These are phyloP conservation scores for Ophiostoma triangulosporum DNA, from an alignment of 2,329 filamentous ascomycete genomes.

Conservation along the genomic window DNA sequence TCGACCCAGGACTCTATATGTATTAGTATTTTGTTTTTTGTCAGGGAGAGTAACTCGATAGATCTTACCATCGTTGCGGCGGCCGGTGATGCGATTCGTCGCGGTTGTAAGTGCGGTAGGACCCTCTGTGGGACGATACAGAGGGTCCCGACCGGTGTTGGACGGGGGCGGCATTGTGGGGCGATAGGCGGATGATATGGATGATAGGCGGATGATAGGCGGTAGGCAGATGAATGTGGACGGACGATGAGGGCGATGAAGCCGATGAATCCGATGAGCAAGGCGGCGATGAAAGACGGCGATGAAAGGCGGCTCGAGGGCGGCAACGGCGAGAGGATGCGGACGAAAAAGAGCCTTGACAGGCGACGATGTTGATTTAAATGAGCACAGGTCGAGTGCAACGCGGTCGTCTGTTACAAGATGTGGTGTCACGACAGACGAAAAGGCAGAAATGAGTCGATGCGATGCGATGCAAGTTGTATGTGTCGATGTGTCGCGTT, in stretches of 20 bases:
- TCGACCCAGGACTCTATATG: constrained; percentile 87
- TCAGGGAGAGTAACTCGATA: not conserved
- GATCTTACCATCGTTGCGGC: constrained; percentile 23
- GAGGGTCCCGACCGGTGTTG: constrained; percentile 5
- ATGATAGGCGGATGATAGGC: not conserved
- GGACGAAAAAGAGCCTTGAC: too few species aligned
- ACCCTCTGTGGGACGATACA: constrained; percentile 5
- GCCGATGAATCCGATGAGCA: too few species aligned
- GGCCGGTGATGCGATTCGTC: constrained; percentile 13
- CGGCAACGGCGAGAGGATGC: too few species aligned
- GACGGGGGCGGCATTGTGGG: constrained; percentile 8
- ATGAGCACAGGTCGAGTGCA: too few species aligned
- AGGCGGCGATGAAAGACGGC: too few species aligned
- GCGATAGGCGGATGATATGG: not conserved
- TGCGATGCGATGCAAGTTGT: not conserved
- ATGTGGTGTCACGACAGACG: too few species aligned
- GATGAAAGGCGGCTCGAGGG: too few species aligned
- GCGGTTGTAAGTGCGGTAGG: constrained; percentile 4
- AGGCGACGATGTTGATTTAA: too few species aligned
- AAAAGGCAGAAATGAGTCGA: not conserved
- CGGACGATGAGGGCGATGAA: not conserved
- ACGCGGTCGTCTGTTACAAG: too few species aligned
- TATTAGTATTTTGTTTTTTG: constrained; percentile 2
- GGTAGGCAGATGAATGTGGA: not conserved
- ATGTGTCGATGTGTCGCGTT: not conserved